These are phyloP conservation scores for Penicillium sp. DNA, from an alignment of 2,329 filamentous ascomycete genomes.

Conservation along the genomic window DNA sequence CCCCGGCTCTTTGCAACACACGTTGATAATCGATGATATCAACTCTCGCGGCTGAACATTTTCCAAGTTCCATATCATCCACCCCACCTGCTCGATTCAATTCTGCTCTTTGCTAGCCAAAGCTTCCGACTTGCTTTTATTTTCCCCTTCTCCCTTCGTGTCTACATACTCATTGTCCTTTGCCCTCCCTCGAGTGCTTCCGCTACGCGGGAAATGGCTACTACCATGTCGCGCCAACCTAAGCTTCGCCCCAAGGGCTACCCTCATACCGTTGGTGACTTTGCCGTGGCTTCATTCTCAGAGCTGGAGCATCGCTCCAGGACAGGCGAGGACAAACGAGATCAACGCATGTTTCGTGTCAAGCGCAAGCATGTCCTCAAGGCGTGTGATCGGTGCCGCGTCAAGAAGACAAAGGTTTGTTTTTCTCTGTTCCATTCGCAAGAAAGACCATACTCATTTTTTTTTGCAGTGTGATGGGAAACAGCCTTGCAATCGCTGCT, in stretches of 20 bases:
- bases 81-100: constrained; percentile 19
- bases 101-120: constrained; percentile 5
- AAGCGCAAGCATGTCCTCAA: constrained; percentile 45
- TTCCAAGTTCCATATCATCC: constrained; percentile 12
- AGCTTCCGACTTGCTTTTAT: constrained; percentile 3
- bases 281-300: constrained; percentile 31
- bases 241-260: constrained; percentile 40
- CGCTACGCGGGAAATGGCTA: neutral
- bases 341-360: constrained; percentile 41
- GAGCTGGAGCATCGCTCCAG: constrained; percentile 29
- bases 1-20: constrained; percentile 10
- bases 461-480: constrained; percentile 41
- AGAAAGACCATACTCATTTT: neutral
- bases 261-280: constrained; percentile 34
- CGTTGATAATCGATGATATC: constrained; percentile 23
- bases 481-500: constrained; percentile 44
- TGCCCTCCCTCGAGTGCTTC: constrained; percentile 2
- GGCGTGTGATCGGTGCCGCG: constrained; percentile 44
- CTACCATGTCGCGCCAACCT: constrained; percentile 41
- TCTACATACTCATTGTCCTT: neutral
- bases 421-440: neutral
- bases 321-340: constrained; percentile 32
- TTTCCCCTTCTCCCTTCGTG: constrained; percentile 1
- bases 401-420: constrained; percentile 45
- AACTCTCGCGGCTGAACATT: constrained; percentile 13